Base-by-base conservation (phyloP, 2,329 filamentous ascomycete genomes). In the Daldinia sp. region DNA sequence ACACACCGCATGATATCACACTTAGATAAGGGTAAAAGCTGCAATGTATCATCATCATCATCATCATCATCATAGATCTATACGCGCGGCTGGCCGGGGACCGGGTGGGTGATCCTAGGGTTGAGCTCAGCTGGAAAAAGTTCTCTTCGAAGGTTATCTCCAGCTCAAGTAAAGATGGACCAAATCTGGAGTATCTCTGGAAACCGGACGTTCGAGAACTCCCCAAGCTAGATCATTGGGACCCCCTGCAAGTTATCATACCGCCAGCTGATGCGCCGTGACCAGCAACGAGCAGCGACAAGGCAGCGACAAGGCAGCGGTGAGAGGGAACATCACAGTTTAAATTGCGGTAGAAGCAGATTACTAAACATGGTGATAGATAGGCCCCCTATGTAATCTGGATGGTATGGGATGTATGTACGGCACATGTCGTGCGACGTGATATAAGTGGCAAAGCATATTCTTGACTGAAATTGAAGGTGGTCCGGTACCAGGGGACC, bases 91-190 rank as follows among this genome's bases (percentile, higher is more conserved):
- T 57, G 34, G 21, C 39, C 25, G 19, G 19, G 21, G 49, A 9
- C 29, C 11, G 39, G 27, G 27, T 17, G 35, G 13, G 15, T 15
- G 21, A 27, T 29, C n/a, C 45, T n/a, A 39, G 45, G 52, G 45
- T 45, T 55, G 43, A 56, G 34, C 17, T 53, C 61, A 56, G 57
- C 57, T 64, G 15, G 19, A 48, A 32, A 58, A 55, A n/a, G 29
- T 27, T 48, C 13, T 13, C 30, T 57, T 32, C 58, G 27, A 41
- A 47, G 39, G 39, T 27, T 11, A n/a, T 37, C 57, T 60, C 59
- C 50, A n/a, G 54, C 58, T 43, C 55, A 53, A 53, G 32, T 63
- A 30, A 63, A 63, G 59, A 60, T 63, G 59, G 48, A 63, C 63
- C 63, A 43, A 52, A 63, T 59, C 59, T 29, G 17, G 29, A 6